A percentile compares a stretch with the other conserved stretches of the same genome.
These are phyloP conservation scores for Pleurotus cornucopiae DNA, from an alignment of 768 basidiomycete species.

Conservation along the genomic window DNA sequence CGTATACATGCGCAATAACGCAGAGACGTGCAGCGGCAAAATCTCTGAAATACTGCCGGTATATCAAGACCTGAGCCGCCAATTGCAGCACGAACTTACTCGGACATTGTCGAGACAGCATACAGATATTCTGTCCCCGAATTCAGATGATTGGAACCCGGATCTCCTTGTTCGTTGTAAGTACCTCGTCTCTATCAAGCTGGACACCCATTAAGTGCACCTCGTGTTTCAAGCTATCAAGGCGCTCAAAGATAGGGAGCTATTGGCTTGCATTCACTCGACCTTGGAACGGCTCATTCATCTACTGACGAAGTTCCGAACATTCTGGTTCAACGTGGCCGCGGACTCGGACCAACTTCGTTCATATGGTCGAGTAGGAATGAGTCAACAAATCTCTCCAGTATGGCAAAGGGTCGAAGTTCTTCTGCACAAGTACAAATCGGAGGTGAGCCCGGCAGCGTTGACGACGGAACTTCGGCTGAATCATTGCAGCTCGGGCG, in stretches of 20 bases:
- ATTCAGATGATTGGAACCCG: neutral
- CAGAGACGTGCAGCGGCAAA: neutral
- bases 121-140: neutral
- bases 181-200: neutral
- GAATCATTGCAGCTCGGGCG: too few relatives aligned
- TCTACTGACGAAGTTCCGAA: neutral
- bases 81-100: neutral
- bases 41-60: neutral
- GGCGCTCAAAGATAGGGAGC: neutral
- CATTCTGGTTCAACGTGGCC: neutral
- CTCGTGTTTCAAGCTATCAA: neutral
- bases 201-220: neutral
- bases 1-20: neutral
- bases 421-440: too few relatives aligned
- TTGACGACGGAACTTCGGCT: too few relatives aligned
- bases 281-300: neutral
- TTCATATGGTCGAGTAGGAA: too few relatives aligned
- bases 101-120: neutral
- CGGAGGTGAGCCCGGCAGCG: too few relatives aligned
- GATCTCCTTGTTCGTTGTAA: neutral
- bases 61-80: neutral
- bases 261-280: neutral
- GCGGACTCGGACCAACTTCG: neutral
- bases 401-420: too few relatives aligned
- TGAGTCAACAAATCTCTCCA: too few relatives aligned